phyloP scores from a whole-genome alignment of 2,329 filamentous ascomycete species.

The Fonsecaea erecta region DNA sequence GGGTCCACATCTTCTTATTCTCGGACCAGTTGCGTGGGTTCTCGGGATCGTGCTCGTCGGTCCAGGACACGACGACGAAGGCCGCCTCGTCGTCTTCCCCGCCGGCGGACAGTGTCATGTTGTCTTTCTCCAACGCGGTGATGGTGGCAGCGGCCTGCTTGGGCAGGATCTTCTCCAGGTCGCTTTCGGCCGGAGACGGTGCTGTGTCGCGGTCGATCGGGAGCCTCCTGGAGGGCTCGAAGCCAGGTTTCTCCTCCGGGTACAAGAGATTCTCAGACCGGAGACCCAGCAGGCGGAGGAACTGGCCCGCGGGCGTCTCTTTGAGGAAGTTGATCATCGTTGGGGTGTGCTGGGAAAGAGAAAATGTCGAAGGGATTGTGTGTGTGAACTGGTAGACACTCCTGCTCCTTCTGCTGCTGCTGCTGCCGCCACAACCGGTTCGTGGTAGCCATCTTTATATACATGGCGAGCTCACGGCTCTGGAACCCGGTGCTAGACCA shows the following conservation, averaged over 20 bases:
- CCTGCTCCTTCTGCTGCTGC: neutral
- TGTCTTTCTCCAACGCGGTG: neutral
- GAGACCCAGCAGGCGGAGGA: conserved; percentile 23
- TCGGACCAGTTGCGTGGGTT: conserved; percentile 50
- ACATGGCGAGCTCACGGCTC: neutral
- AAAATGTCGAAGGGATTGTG: neutral
- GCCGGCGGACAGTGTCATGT: neutral
- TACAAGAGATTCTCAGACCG: conserved; percentile 9
- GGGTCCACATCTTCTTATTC: conserved; percentile 47
- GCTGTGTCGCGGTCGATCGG: neutral
- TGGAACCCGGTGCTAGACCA: neutral
- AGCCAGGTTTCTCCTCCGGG: conserved; percentile 22
- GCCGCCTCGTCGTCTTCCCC: neutral
- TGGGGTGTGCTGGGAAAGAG: neutral
- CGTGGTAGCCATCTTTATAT: neutral
- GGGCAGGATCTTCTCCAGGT: conserved; percentile 7
- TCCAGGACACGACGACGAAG: conserved; percentile 42
- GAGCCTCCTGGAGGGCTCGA: conserved; percentile 6
- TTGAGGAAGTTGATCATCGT: conserved; percentile 13
- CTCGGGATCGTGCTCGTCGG: conserved; percentile 53
- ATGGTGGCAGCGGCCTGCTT: neutral
- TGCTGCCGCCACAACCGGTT: neutral
- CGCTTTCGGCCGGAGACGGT: neutral
- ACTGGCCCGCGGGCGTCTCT: conserved; percentile 27
- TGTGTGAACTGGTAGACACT: neutral